A percentile compares a stretch with the other conserved stretches of the same genome.
Evolutionary conservation across 2,329 filamentous ascomycete species (phyloP).

Genomic region (Chaetomiaceae sp.): DNA sequence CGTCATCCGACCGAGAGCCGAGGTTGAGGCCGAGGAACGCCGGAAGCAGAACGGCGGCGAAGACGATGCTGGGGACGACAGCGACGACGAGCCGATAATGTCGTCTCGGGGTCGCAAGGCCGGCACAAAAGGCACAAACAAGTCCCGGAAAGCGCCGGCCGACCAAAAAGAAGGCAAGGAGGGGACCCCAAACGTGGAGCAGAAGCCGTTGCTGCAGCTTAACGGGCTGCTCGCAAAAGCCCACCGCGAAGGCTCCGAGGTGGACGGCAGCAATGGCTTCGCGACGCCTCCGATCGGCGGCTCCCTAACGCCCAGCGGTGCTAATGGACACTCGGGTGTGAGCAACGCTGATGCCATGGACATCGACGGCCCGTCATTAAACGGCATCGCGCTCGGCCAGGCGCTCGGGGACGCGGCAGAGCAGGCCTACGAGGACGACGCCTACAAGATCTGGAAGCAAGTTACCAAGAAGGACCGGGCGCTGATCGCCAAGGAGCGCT

Average conservation of each 20-base stretch:
- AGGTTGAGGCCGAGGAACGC: constrained; percentile 85
- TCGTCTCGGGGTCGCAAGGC: constrained; percentile 90
- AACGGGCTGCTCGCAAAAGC: constrained; percentile 58
- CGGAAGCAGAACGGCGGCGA: constrained; percentile 82
- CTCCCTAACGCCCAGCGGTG: constrained; percentile 69
- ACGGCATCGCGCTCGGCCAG: constrained; percentile 59
- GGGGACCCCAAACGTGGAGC: constrained; percentile 70
- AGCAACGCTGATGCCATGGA: constrained; percentile 86
- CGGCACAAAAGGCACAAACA: constrained; percentile 69
- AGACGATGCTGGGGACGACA: constrained; percentile 80
- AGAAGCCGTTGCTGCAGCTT: constrained; percentile 67
- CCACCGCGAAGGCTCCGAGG: constrained; percentile 70
- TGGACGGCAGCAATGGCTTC: constrained; percentile 81
- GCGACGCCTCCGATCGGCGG: constrained; percentile 74
- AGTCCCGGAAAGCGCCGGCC: constrained; percentile 68
- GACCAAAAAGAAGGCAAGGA: constrained; percentile 77
- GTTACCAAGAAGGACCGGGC: constrained; percentile 96
- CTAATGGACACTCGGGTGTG: constrained; percentile 62
- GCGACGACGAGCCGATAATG: constrained; percentile 97
- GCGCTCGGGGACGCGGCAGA: constrained; percentile 64
- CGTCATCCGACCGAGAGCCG: constrained; percentile 80
- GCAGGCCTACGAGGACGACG: constrained; percentile 82
- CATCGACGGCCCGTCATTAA: constrained; percentile 70
- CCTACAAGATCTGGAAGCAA: constrained; percentile 98
- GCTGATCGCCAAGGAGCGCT: constrained; percentile 76